Percentiles rank a stretch among this genome's conserved stretches.
Evolutionary conservation across 345 rosid genomes (phyloP).

Genomic region (Rhodamnia argentea): DNA sequence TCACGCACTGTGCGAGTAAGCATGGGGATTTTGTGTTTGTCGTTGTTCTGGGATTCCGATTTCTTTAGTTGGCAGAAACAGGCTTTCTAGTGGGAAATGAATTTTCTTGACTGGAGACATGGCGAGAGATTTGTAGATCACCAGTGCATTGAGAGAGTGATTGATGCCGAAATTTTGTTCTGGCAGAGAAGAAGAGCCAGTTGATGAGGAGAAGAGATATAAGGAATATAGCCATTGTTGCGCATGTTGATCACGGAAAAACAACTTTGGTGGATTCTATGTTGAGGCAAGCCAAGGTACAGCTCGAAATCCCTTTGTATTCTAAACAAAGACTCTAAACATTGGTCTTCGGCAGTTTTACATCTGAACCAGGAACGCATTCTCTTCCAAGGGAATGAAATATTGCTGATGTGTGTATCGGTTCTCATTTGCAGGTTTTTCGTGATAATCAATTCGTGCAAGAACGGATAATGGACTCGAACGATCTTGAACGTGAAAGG

Average conservation of each 20-base stretch:
- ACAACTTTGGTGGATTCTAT: slow-evolving; percentile 97
- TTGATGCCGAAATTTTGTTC: neutral
- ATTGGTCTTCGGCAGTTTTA: neutral
- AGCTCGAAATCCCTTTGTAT: neutral
- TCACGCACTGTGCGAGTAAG: neutral
- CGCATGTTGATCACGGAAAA: slow-evolving; percentile 98
- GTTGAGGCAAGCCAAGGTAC: slow-evolving; percentile 91
- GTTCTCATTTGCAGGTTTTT: slow-evolving; percentile 52
- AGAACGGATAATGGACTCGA: slow-evolving; percentile 96
- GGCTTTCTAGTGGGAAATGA: neutral
- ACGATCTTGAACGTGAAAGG: slow-evolving; percentile 92
- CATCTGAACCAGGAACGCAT: neutral
- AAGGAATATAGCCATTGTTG: slow-evolving; percentile 92
- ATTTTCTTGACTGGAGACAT: neutral
- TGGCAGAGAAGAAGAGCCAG: slow-evolving; percentile 60
- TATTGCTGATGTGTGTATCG: neutral
- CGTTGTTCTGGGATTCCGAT: neutral
- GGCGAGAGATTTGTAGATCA: neutral
- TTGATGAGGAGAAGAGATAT: slow-evolving; percentile 64
- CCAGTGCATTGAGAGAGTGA: neutral
- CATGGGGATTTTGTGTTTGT: neutral
- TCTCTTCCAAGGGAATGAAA: neutral
- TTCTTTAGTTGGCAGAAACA: neutral
- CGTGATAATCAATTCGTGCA: slow-evolving; percentile 88
- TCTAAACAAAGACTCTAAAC: neutral